Base-by-base conservation (phyloP, 306 rosid genomes). In the Urtica urens region DNA sequence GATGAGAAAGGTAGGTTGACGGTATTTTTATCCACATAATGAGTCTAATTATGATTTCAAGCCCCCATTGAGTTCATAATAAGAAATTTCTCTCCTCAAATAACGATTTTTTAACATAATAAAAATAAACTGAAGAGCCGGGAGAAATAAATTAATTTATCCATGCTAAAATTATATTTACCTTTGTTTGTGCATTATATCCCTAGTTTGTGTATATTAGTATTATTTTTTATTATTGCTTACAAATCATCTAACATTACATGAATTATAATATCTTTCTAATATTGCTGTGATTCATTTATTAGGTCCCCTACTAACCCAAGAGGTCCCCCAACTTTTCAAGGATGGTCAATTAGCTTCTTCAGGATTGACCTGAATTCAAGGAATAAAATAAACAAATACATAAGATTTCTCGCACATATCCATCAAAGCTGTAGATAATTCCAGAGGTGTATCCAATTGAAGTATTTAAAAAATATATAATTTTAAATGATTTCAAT, bases 201-300 rank as follows among this genome's bases (percentile, higher is more conserved):
- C 68, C 55, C 66, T 67, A 51, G 51, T 65, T 68, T 53, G 27
- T 38, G n/a, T 13, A 35, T n/a, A 35, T 35, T 7, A 55, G 42
- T 59, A 67, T 65, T 59, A 67, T 56, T 49, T 9, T 64, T 56
- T 63, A 55, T 66, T 46, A 59, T 64, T 55, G 38, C 45, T 39
- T 55, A 65, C 51, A 52, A 20, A 23, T 54, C 61, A 38, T 43
- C 40, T 26, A 45, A 53, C 63, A 50, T 49, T 55, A 46, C 43
- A 50, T 55, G 37, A 28, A 50, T n/a, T n/a, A n/a, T 22, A 46
- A 35, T 41, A n/a, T 23, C 67, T 62, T 55, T 48, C 66, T 72
- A 59, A 18, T 14, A 23, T 41, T 48, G 51, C 64, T 65, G 59
- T 68, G 29, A 44, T 63, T 46, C 62, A 46, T 30, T 72, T 49